Percentiles rank a stretch among this genome's conserved stretches.
These are phyloP conservation scores for Pyrenula massariospora DNA, from an alignment of 495 filamentous ascomycete genomes.

Conservation along the genomic window DNA sequence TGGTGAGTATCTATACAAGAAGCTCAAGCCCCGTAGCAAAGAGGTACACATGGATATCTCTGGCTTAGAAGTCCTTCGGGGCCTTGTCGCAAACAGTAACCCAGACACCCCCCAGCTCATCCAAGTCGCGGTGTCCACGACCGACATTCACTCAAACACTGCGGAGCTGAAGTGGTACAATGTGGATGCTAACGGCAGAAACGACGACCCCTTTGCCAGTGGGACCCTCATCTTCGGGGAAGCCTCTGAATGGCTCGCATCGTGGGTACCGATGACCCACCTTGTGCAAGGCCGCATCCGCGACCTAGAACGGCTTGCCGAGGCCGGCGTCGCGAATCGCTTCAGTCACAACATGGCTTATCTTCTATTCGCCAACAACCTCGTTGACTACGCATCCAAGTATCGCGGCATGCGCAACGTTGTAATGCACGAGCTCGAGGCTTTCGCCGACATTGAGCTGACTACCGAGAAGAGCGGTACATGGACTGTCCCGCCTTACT, in stretches of 20 bases:
- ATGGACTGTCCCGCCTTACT: slow-evolving; percentile 25
- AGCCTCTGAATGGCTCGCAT: slow-evolving; percentile 7
- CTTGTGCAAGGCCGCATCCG: slow-evolving; percentile 21
- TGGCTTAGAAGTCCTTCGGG: slow-evolving; percentile 13
- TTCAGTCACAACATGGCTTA: slow-evolving; percentile 6
- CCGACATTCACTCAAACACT: slow-evolving; percentile 9
- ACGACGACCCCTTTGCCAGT: slow-evolving; percentile 15
- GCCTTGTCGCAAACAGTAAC: slow-evolving; percentile 13
- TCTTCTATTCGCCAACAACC: slow-evolving; percentile 18
- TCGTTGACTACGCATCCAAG: slow-evolving; percentile 25
- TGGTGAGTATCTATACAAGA: slow-evolving; percentile 43
- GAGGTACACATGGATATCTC: slow-evolving; percentile 14
- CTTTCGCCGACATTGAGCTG: slow-evolving; percentile 24
- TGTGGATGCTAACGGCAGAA: slow-evolving; percentile 5
- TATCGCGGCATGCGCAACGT: slow-evolving; percentile 29
- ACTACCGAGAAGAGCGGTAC: slow-evolving; percentile 11
- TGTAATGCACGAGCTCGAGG: slow-evolving; percentile 26
- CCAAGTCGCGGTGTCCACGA: slow-evolving; percentile 13
- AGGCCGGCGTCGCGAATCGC: slow-evolving; percentile 12
- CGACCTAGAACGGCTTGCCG: slow-evolving; percentile 11
- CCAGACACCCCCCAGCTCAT: slow-evolving; percentile 20
- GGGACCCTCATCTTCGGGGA: slow-evolving; percentile 10
- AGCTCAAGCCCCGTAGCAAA: slow-evolving; percentile 6
- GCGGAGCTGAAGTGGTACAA: slow-evolving; percentile 22
- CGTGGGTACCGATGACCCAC: slow-evolving; percentile 17